Percentiles rank a stretch among this genome's conserved stretches.
Evolutionary conservation across 1,139 yeast genomes (phyloP).

Genomic region (Sugiyamaella xylanicola): DNA sequence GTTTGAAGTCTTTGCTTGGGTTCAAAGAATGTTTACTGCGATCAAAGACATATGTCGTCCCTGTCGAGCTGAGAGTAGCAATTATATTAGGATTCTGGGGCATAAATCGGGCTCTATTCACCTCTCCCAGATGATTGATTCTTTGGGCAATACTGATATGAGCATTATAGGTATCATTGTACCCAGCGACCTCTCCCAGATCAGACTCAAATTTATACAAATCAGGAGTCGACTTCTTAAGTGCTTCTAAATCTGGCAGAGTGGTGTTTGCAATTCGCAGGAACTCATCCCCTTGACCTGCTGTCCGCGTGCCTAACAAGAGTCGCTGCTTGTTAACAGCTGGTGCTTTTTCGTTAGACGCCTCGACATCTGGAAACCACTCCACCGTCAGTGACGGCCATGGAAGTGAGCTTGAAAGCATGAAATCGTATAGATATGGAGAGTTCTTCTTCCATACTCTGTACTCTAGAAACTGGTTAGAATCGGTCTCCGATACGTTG

Average conservation of each 20-base stretch:
- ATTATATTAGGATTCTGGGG: slow-evolving; percentile 73
- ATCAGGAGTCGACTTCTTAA: slow-evolving; percentile 19
- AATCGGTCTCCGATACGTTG: too few species aligned
- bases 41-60: slow-evolving; percentile 70
- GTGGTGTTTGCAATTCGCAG: slow-evolving; percentile 69
- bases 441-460: slow-evolving; percentile 95
- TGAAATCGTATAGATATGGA: slow-evolving; percentile 81
- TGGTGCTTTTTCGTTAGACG: slow-evolving; percentile 26
- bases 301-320: slow-evolving; percentile 83
- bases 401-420: slow-evolving; percentile 67
- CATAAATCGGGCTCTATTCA: slow-evolving; percentile 83
- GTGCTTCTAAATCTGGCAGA: slow-evolving; percentile 49
- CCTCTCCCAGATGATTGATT: slow-evolving; percentile 56
- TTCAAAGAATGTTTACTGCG: slow-evolving; percentile 48
- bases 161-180: slow-evolving; percentile 31
- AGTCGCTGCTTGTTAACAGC: slow-evolving; percentile 42
- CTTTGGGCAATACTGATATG: slow-evolving; percentile 59
- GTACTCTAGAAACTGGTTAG: slow-evolving; percentile 44
- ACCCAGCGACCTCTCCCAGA: slow-evolving; percentile 41
- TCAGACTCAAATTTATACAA: slow-evolving; percentile 43
- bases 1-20: slow-evolving; percentile 38
- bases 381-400: slow-evolving; percentile 55
- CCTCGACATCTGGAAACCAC: slow-evolving; percentile 48
- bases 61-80: slow-evolving; percentile 79
- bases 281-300: slow-evolving; percentile 76